Percentiles rank a stretch among this genome's conserved stretches.
Conservation (phyloP, 2,329 filamentous ascomycete species). For the Colletotrichum abscissum region DNA sequence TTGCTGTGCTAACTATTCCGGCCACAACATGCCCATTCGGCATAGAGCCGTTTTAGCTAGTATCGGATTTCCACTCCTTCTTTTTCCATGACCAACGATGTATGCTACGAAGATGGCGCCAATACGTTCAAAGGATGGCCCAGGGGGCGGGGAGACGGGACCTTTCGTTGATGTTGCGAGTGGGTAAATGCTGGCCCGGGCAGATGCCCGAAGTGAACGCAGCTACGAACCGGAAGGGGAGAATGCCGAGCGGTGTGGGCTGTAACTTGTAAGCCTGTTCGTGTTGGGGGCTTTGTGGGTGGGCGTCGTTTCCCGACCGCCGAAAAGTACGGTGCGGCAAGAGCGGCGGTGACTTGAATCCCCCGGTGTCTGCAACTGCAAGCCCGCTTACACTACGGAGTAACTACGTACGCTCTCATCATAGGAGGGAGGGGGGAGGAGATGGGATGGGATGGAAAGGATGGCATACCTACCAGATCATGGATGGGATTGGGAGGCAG, state of each 20-base stretch:
- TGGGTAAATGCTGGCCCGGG: no score
- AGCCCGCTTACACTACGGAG: no score
- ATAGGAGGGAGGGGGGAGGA: not conserved
- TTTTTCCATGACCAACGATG: not conserved
- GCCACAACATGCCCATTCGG: not conserved
- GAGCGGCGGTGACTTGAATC: slow-evolving; percentile 2
- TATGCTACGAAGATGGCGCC: not conserved
- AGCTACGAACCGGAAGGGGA: not conserved
- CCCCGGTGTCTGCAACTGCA: slow-evolving; percentile 1
- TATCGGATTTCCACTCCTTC: not conserved
- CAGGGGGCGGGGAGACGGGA: no score
- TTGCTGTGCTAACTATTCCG: not conserved
- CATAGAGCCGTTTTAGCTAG: not conserved
- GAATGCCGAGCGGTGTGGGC: slow-evolving; percentile 21
- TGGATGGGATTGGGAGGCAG: no score
- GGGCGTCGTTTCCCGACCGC: not conserved
- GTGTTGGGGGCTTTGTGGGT: no score
- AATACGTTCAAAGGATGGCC: not conserved
- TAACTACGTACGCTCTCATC: not conserved
- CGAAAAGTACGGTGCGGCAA: slow-evolving; percentile 7
- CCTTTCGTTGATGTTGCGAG: no score
- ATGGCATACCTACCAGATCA: no score
- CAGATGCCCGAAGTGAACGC: slow-evolving; percentile 17
- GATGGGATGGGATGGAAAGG: not conserved
- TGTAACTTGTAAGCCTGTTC: no score